Evolutionary conservation across 306 rosid species (phyloP), one percentile per base, ranked within the genome.

Genomic region (Glycine soja): DNA sequence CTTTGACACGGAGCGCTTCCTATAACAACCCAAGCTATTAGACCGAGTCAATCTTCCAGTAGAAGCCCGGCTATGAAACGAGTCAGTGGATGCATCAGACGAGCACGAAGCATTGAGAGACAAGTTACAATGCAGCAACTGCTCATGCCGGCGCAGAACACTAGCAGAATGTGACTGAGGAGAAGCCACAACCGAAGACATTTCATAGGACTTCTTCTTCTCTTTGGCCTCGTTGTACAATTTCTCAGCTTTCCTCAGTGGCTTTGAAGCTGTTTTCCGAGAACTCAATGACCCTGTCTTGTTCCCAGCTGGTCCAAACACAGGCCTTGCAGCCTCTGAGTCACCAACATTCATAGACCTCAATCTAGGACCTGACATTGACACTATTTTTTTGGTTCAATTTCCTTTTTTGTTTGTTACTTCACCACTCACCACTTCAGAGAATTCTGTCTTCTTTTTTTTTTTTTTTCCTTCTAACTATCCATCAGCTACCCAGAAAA

Each of bases 21-120:
- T 83, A 74, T 89, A 83, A 61, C 80, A 82, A 9, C 97, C 91
- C 14, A 84, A 73, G 77, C 91, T 90, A 81, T 81, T 76, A 2
- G 91, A 92, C 72, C 97, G 81, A 46, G 85, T 87, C 85, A 92
- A 68, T 84, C 94, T 88, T 46, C 97, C 94, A 1, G 94, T 92
- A 47, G 97, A 90, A 53, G 94, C 89, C 74, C 97, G 88, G 82
- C 97, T 90, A 50, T 84, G 93, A 77, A 92, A 90, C 1, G 97
- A 92, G 81, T 92, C 97, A 8, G 97, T 89, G 50, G 97, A 92
- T 36, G 97, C 97, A 74, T 92, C 97, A 2, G 97, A 92, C 4
- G 97, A 92, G 81, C 97, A 92, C 0, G 97, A 92, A 62, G 97
- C 97, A 70, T 87, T 92, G 61, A 92, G 70, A 7, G 97, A 92